phyloP scores from a whole-genome alignment of 805 yeast genomes.

The Wickerhamomyces silvicola region DNA sequence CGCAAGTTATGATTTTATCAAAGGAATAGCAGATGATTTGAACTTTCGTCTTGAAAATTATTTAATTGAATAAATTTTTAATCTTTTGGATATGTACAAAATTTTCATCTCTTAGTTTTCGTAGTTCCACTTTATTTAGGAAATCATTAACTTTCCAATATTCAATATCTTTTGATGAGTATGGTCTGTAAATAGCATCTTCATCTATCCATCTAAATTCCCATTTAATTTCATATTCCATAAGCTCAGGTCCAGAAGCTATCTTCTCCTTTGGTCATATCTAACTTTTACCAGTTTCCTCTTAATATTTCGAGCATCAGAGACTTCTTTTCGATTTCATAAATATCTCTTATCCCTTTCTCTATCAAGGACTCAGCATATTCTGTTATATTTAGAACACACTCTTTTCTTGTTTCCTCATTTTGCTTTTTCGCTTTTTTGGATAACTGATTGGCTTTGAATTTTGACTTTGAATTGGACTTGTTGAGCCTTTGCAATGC shows the following conservation, averaged over 20 bases:
- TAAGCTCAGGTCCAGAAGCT: constrained; percentile 3
- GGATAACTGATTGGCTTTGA: constrained; percentile 8
- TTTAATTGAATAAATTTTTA: constrained; percentile 29
- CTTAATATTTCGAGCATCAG: constrained; percentile 37
- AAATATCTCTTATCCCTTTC: constrained; percentile 37
- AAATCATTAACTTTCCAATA: constrained; percentile 46
- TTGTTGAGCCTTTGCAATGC: constrained; percentile 38
- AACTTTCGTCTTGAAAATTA: constrained; percentile 62
- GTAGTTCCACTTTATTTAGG: constrained; percentile 36
- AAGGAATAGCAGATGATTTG: constrained; percentile 55
- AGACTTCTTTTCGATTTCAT: constrained; percentile 53
- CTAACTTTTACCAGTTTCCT: constrained; percentile 36
- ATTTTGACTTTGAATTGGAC: constrained; percentile 16
- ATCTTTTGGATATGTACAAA: constrained; percentile 12
- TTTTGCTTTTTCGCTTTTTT: constrained; percentile 12
- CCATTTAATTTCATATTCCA: constrained; percentile 33
- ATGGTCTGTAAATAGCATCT: constrained; percentile 46
- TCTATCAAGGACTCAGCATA: constrained; percentile 38
- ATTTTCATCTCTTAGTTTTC: constrained; percentile 19
- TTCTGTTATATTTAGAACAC: constrained; percentile 40
- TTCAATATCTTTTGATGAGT: constrained; percentile 37
- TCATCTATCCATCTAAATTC: constrained; percentile 41
- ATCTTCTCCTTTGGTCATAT: constrained; percentile 20
- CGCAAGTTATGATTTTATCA: constrained; percentile 59
- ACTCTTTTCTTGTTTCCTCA: constrained; percentile 18